These are phyloP conservation scores for Scleroderma citrinum DNA, from an alignment of 768 basidiomycete species.

Conservation along the genomic window DNA sequence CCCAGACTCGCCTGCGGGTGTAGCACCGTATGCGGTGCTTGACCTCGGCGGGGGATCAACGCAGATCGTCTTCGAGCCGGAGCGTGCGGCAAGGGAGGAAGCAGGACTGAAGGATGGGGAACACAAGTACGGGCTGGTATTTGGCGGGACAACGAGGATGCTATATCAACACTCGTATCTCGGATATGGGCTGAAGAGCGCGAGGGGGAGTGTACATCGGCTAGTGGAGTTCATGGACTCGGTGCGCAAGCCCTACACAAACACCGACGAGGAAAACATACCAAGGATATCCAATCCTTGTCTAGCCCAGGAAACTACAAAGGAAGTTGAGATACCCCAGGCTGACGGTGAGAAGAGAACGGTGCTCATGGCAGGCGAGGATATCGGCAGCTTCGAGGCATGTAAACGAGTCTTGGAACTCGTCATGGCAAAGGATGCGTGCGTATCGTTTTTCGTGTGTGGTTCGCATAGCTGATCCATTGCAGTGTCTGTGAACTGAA, in stretches of 20 bases:
- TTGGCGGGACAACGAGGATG: slow-evolving; percentile 63
- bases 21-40: slow-evolving; percentile 77
- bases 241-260: slow-evolving; percentile 25
- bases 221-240: slow-evolving; percentile 82
- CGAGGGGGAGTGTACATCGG: slow-evolving; percentile 77
- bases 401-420: slow-evolving; percentile 81
- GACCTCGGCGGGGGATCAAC: slow-evolving; percentile 97
- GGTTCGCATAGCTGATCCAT: neutral
- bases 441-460: slow-evolving; percentile 29
- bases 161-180: slow-evolving; percentile 98
- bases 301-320: slow-evolving; percentile 58
- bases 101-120: slow-evolving; percentile 65
- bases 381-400: slow-evolving; percentile 77
- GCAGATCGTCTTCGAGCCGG: slow-evolving; percentile 95
- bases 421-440: slow-evolving; percentile 94
- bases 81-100: slow-evolving; percentile 21
- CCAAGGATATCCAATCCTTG: slow-evolving; percentile 61
- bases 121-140: slow-evolving; percentile 82
- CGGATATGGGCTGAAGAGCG: slow-evolving; percentile 92
- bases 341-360: slow-evolving; percentile 40
- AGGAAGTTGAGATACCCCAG: slow-evolving; percentile 59
- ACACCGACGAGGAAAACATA: neutral
- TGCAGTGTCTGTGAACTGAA: slow-evolving; percentile 78
- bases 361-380: slow-evolving; percentile 83
- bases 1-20: slow-evolving; percentile 38